Evolutionary conservation across 768 basidiomycete genomes (phyloP), one percentile per base, ranked within the genome.

Genomic region (Tremella yokohamensis): DNA sequence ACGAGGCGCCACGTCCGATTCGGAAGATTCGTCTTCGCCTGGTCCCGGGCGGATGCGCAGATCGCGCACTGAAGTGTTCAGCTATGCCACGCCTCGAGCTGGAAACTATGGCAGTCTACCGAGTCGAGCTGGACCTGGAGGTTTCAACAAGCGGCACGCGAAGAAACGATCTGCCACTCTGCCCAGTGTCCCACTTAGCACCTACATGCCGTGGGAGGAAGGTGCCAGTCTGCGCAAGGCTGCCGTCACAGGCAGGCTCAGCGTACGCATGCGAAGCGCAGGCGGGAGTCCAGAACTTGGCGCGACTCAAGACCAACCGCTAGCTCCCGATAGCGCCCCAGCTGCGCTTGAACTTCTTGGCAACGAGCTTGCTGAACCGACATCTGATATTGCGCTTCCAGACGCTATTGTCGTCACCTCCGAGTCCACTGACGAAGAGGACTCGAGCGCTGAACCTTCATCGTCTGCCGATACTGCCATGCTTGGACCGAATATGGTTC

Each of bases 161-260:
- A 66, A 70, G 57, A 66, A 53, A 0, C 69, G 74, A 18, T 73
- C 74, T 8, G 68, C 68, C 1, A 75, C 74, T 2, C 51, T 71
- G 39, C 68, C 72, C 3, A 63, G 59, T 13, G 49, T 26, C 19
- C 52, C 42, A 8, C 26, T 56, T n/a, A 34, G 54, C 25, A 47
- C 49, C 45, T 9, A 47, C 1, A 29, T 63, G 9, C 64, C 49
- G 20, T 66, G 65, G 65, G 69, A 70, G 11, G 59, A 52, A 3
- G 19, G 45, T n/a, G 48, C 42, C 16, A 40, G 52, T 45, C 45
- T 61, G 29, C 38, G 59, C 4, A 57, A 37, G 26, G 48, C 20
- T 49, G 48, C 20, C 48, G 16, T 49, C 11, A 25, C 29, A 9
- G 48, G 15, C 48, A 54, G 26, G 12, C 54, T 4, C 3, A 42